A percentile compares a stretch with the other conserved stretches of the same genome.
phyloP scores from a whole-genome alignment of 179 eudicot genomes.

The Corrigiola litoralis region DNA sequence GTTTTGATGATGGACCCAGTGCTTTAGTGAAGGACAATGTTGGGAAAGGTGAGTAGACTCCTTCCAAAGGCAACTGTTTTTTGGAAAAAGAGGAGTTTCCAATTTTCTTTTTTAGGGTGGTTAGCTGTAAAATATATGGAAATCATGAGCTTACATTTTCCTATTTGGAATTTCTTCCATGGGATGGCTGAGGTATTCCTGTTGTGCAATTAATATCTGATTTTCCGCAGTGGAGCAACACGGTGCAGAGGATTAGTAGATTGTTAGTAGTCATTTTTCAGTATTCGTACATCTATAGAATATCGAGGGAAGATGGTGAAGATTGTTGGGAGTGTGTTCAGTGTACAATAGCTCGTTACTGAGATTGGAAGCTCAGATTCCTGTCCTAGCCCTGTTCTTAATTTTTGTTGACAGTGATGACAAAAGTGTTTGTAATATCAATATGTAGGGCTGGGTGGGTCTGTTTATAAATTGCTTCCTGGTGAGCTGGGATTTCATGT shows the following conservation, averaged over 20 bases:
- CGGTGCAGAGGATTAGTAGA: slow-evolving; percentile 19
- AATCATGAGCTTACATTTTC: slow-evolving; percentile 1
- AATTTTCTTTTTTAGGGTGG: slow-evolving; percentile 3
- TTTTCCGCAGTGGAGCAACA: slow-evolving; percentile 1
- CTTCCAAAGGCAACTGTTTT: not conserved
- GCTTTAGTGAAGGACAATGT: slow-evolving; percentile 52
- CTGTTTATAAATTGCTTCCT: slow-evolving; percentile 4
- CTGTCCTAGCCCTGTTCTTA: slow-evolving; percentile 13
- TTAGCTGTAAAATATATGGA: slow-evolving; percentile 13
- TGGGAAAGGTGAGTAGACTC: slow-evolving; percentile 17
- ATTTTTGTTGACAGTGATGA: slow-evolving; percentile 18
- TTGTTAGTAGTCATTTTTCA: slow-evolving; percentile 16
- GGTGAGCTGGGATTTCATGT: slow-evolving; percentile 15
- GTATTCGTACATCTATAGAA: not conserved
- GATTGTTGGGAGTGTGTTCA: slow-evolving; percentile 17
- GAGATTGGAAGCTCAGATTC: not conserved
- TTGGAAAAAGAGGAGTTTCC: not conserved
- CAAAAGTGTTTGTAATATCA: not conserved
- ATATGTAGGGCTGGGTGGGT: slow-evolving; percentile 18
- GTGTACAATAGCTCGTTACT: slow-evolving; percentile 22
- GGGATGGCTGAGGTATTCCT: slow-evolving; percentile 7
- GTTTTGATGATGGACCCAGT: slow-evolving; percentile 73
- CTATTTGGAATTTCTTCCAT: not conserved
- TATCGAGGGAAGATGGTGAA: slow-evolving; percentile 13
- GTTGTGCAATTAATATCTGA: slow-evolving; percentile 9